phyloP scores from a whole-genome alignment of 768 basidiomycete genomes.

The Thelephora aurantiotincta region DNA sequence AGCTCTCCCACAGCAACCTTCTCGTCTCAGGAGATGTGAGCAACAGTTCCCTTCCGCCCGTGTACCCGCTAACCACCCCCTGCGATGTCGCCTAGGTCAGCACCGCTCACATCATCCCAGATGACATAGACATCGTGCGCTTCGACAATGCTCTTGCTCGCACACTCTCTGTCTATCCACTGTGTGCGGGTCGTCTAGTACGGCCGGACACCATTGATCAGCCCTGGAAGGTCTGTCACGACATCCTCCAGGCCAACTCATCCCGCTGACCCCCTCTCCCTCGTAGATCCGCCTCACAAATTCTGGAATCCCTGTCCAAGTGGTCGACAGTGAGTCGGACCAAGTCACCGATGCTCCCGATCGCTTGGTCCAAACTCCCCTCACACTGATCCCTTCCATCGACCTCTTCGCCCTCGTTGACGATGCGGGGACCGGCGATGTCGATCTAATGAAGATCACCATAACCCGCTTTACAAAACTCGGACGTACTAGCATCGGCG shows the following conservation, averaged over 20 bases:
- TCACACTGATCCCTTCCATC: slow-evolving; percentile 2
- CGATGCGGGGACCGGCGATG: slow-evolving; percentile 1
- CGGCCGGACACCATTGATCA: neutral
- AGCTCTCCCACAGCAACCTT: too few species aligned
- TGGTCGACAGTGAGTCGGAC: slow-evolving; percentile 6
- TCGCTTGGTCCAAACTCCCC: slow-evolving; percentile 7
- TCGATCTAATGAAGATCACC: slow-evolving; percentile 6
- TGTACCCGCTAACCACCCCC: neutral
- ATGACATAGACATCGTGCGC: slow-evolving; percentile 2
- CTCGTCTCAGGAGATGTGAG: too few species aligned
- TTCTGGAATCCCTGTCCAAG: slow-evolving; percentile 4
- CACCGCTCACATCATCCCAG: slow-evolving; percentile 8
- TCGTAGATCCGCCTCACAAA: slow-evolving; percentile 5
- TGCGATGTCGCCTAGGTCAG: slow-evolving; percentile 3
- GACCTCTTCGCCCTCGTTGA: slow-evolving; percentile 1
- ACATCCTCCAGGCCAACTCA: neutral
- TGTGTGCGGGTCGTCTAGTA: slow-evolving; percentile 5
- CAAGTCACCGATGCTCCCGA: slow-evolving; percentile 3
- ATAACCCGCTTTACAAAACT: slow-evolving; percentile 5
- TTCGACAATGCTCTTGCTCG: slow-evolving; percentile 6
- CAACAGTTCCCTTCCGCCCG: too few species aligned
- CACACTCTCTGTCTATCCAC: slow-evolving; percentile 6
- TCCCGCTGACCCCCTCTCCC: neutral
- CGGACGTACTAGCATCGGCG: slow-evolving; percentile 6
- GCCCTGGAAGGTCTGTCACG: slow-evolving; percentile 4